A percentile compares a stretch with the other conserved stretches of the same genome.
phyloP scores from a whole-genome alignment of 306 rosid species.

The Dryas octopetala region DNA sequence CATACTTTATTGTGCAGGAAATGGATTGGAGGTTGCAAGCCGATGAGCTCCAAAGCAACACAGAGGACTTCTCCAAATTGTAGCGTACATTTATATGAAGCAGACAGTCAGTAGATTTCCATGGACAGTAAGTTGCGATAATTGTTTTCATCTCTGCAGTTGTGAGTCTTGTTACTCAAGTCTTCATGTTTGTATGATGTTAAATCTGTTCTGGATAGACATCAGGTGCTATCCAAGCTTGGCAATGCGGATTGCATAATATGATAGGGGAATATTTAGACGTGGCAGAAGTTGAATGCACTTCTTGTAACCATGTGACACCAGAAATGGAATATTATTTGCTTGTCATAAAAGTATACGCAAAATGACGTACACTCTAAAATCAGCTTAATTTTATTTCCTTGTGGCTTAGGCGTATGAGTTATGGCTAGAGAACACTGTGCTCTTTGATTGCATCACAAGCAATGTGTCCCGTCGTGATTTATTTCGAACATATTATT shows the following conservation, averaged over 20 bases:
- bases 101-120: neutral
- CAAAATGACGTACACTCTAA: no score
- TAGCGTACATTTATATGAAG: neutral
- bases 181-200: neutral
- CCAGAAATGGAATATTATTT: no score
- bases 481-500: no score
- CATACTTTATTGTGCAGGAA: slow-evolving; percentile 41
- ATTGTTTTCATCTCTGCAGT: neutral
- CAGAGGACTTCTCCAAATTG: neutral
- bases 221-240: neutral
- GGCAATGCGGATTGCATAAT: neutral
- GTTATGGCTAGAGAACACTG: no score
- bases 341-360: no score
- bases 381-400: no score
- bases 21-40: slow-evolving; percentile 82
- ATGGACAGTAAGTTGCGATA: neutral
- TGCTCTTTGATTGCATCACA: no score
- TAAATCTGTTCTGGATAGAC: neutral
- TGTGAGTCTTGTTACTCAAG: neutral
- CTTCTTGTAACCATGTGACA: neutral
- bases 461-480: no score
- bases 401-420: no score
- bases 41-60: slow-evolving; percentile 18
- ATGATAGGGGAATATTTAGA: neutral
- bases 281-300: neutral